phyloP scores from a whole-genome alignment of 352 stramenopile species.

The Pythium apleroticum region DNA sequence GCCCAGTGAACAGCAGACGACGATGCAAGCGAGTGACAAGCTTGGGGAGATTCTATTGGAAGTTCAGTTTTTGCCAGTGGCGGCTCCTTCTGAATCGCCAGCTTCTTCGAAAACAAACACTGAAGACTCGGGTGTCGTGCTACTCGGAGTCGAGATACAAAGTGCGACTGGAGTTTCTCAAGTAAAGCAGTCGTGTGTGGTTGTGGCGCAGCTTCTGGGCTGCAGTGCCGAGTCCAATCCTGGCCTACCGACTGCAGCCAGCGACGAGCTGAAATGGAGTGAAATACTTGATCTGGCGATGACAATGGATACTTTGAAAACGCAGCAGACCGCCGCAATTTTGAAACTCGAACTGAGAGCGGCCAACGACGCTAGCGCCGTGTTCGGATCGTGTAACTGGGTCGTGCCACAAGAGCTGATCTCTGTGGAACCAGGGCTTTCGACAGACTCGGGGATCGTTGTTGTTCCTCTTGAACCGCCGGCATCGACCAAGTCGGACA shows the following conservation, averaged over 20 bases:
- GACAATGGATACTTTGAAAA: not conserved
- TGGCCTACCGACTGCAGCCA: not conserved
- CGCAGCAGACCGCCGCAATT: conserved; percentile 1
- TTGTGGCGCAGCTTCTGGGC: conserved; percentile 23
- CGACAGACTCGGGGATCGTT: conserved; percentile 4
- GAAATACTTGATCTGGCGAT: conserved; percentile 22
- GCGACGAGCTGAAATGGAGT: conserved; percentile 13
- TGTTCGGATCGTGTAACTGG: conserved; percentile 35
- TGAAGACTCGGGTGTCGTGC: not conserved
- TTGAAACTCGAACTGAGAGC: conserved; percentile 30
- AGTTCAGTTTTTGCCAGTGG: conserved; percentile 40
- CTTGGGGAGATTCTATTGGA: conserved; percentile 38
- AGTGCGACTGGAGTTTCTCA: not conserved
- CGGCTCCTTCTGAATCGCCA: not conserved
- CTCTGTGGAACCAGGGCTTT: not conserved
- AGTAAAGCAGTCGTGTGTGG: conserved; percentile 12
- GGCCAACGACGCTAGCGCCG: conserved; percentile 11
- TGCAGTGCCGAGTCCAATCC: conserved; percentile 33
- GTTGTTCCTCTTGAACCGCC: conserved; percentile 15
- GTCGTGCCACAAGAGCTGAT: conserved; percentile 30
- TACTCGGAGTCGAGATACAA: conserved; percentile 17
- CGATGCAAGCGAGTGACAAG: not conserved
- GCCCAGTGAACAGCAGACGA: not conserved
- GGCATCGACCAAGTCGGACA: not conserved
- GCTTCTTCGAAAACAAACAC: not conserved